These are phyloP conservation scores for Ottelia alismoides DNA, from an alignment of 106 monocot genomes.

Conservation along the genomic window DNA sequence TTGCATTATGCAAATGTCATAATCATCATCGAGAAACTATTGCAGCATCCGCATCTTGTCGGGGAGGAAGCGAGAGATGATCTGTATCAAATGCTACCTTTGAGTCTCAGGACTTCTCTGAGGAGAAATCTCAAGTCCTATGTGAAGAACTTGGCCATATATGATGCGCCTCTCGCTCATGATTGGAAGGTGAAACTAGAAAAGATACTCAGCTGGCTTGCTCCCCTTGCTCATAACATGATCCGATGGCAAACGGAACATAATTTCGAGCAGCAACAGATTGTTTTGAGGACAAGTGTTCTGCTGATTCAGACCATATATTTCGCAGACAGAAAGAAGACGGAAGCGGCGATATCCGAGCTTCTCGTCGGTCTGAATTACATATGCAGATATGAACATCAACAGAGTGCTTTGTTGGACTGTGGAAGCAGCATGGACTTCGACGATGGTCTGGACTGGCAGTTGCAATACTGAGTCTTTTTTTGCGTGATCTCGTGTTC, in stretches of 20 bases:
- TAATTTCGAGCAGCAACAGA: conserved; percentile 85
- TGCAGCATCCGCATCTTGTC: conserved; percentile 65
- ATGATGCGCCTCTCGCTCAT: conserved; percentile 79
- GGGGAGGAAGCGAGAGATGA: conserved; percentile 92
- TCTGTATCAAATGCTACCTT: conserved; percentile 86
- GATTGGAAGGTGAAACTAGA: conserved; percentile 74
- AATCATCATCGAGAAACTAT: conserved; percentile 85
- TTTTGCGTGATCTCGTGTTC: conserved; percentile 1
- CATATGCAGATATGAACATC: conserved; percentile 93
- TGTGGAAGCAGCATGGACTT: conserved; percentile 78
- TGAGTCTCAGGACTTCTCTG: conserved; percentile 38
- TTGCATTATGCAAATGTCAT: conserved; percentile 85
- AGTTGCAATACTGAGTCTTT: conserved; percentile 20
- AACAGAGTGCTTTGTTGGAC: conserved; percentile 80
- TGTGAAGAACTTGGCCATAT: conserved; percentile 63
- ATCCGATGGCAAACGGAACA: conserved; percentile 88
- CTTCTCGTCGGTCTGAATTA: conserved; percentile 86
- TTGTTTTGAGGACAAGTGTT: conserved; percentile 41
- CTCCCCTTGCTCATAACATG: conserved; percentile 93
- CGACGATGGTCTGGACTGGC: conserved; percentile 74
- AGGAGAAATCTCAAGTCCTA: conserved; percentile 56
- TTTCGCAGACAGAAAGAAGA: conserved; percentile 85
- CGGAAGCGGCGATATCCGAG: conserved; percentile 70
- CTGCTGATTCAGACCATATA: conserved; percentile 73
- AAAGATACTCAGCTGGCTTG: conserved; percentile 63